Evolutionary conservation across 495 filamentous ascomycete species (phyloP).

Genomic region (Aspergillus olivimuriae): DNA sequence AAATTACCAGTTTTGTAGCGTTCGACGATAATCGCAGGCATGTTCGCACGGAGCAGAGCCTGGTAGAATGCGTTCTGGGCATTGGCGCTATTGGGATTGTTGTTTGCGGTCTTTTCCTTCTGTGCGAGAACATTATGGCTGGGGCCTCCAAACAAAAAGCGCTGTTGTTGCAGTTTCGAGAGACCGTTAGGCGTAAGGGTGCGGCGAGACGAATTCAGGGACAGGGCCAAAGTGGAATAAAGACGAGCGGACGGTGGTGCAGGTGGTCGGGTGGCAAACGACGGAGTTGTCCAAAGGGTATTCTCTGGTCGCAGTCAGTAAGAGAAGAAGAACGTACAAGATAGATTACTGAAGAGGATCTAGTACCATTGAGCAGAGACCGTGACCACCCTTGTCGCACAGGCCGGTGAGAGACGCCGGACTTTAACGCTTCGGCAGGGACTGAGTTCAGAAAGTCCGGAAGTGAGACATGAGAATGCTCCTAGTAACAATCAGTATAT

Average conservation of each 20-base stretch:
- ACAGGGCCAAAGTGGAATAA: conserved; percentile 32
- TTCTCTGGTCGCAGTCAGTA: conserved; percentile 11
- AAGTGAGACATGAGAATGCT: conserved; percentile 10
- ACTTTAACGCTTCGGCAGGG: conserved; percentile 21
- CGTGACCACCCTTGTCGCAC: conserved; percentile 13
- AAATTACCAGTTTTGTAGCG: conserved; percentile 80
- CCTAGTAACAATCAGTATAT: conserved; percentile 4
- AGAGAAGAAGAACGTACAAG: background rate
- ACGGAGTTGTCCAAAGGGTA: conserved; percentile 18
- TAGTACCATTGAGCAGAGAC: conserved; percentile 15
- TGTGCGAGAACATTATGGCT: conserved; percentile 58
- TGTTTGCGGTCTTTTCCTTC: conserved; percentile 83
- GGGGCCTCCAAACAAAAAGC: conserved; percentile 49
- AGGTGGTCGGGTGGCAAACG: conserved; percentile 12
- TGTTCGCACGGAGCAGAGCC: conserved; percentile 80
- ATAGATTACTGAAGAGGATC: background rate
- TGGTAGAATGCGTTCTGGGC: conserved; percentile 92
- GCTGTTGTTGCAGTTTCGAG: conserved; percentile 32
- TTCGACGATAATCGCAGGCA: conserved; percentile 87
- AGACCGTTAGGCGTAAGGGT: conserved; percentile 17
- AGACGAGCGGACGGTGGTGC: conserved; percentile 21
- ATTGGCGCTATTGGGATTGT: conserved; percentile 76
- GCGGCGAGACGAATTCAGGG: conserved; percentile 20
- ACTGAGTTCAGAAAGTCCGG: conserved; percentile 26
- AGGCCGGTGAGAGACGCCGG: conserved; percentile 13